Base-by-base conservation (phyloP, 192 early-diverging fungal species). In the Kickxella alabastrina region DNA sequence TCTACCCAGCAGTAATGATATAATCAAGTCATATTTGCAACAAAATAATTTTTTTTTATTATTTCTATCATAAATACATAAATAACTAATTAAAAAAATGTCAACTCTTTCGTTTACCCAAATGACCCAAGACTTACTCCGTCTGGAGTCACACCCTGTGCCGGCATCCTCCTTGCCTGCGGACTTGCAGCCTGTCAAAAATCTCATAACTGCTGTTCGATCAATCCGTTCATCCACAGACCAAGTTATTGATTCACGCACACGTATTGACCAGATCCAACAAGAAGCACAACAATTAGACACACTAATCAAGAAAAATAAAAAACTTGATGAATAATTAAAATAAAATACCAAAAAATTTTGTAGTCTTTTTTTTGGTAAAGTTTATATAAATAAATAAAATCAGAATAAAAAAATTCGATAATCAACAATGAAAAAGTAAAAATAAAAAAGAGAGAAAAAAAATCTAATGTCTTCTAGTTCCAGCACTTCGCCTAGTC, bases 191-290 rank as follows among this genome's bases (percentile, higher is more conserved):
- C n/a, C n/a, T n/a, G 31, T 86, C 50, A 69, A 67, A 22, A 36
- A 70, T 3, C 82, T 85, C 17, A 78, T 82, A 14, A 50, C 59
- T 32, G 69, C 56, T 17, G 83, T 81, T 19, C 79, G 85, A 59
- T 82, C 81, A 57, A 84, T 84, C 67, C 83, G 85, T 54, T 82
- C 78, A 29, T 79, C 66, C 57, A 79, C 83, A 13, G 78, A 80
- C 50, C 67, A 77, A 47, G 87, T 86, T 25, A 55, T 62, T 10
- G 70, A 66, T 24, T 62, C 70, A 7, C 62, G 63, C 3, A 26
- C 15, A 1, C 49, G 63, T 3, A 73, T 73, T 1, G 70, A 66
- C 41, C 62, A 73, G 19, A 62, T 55, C 2, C 37, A 49, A 0
- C 52, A 64, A 4, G 22, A 61, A 4, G 49, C 19, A 0, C 8